Evolutionary conservation across 2,329 filamentous ascomycete genomes (phyloP), one percentile per base, ranked within the genome.

Genomic region (Ophiognomonia clavigignenti-juglandacearum): DNA sequence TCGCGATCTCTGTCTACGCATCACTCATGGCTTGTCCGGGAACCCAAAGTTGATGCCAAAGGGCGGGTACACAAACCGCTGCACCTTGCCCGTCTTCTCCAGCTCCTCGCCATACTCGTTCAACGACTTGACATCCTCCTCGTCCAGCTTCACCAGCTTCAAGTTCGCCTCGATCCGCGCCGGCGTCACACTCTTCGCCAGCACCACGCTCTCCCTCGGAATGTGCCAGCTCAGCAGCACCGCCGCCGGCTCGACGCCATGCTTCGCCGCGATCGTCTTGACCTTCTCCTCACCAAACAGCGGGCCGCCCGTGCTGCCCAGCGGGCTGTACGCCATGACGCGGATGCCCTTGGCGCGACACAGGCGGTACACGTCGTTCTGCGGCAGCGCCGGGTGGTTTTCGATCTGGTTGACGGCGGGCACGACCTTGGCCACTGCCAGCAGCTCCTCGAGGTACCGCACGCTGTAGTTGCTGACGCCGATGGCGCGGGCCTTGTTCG

Each of bases 361-460:
- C 57, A 81, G 76, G 53, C 86, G 78, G 51, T 85, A 78, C 51
- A 89, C 80, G 52, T 88, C 82, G 56, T 86, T 76, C 68, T 90
- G 84, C 2, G 83, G 84, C 10, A 86, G 76, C 6, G 75, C 75
- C 13, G 84, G 84, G 69, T 86, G 82, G 71, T 86, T 86, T 66
- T 88, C 84, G 59, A 86, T 86, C 69, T 87, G 83, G 69, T 86
- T 85, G 59, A 81, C 77, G 48, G 80, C 82, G 6, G 83, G 83
- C 8, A 80, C 67, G 54, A 87, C 74, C 35, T 60, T 70, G 53
- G 67, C 65, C 20, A 69, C 62, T 23, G 70, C 63, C 29, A 80
- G 71, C 52, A 81, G 70, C 61, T 80, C 62, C 58, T 78, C 70
- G 19, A 81, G 70, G 61, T 79, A 81, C 46, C 64, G 67, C 53